Conservation (phyloP, 1,139 yeast genomes). For the Debaryomycetaceae sp. region DNA sequence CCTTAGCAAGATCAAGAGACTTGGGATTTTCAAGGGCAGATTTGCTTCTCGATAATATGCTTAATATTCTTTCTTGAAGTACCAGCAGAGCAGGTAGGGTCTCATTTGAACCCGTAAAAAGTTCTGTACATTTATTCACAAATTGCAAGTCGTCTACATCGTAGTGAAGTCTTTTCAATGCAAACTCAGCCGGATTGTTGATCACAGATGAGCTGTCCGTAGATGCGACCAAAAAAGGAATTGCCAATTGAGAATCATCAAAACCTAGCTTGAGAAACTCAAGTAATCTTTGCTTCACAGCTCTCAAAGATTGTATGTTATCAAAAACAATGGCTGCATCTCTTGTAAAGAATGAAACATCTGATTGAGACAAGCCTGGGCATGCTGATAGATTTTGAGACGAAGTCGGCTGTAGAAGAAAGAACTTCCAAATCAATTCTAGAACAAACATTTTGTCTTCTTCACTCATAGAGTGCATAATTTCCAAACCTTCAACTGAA, state of each 20-base stretch:
- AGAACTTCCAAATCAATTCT: conserved; percentile 50
- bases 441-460: conserved; percentile 43
- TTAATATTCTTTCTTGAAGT: conserved; percentile 59
- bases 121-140: conserved; percentile 38
- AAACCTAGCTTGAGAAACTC: conserved; percentile 41
- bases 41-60: conserved; percentile 50
- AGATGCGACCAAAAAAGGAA: conserved; percentile 61
- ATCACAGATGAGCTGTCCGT: conserved; percentile 56
- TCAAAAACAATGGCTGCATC: conserved; percentile 64
- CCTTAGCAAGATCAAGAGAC: conserved; percentile 44
- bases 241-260: conserved; percentile 25
- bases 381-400: conserved; percentile 26
- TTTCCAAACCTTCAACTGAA: conserved; percentile 33
- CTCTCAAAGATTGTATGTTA: conserved; percentile 42
- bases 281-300: conserved; percentile 39
- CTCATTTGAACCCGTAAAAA: conserved; percentile 47
- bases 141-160: conserved; percentile 50
- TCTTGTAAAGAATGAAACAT: conserved; percentile 58
- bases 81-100: conserved; percentile 51
- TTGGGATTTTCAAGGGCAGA: conserved; percentile 39
- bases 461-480: conserved; percentile 23
- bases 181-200: conserved; percentile 48
- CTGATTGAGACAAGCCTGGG: conserved; percentile 62
- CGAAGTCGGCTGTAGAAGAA: conserved; percentile 50
- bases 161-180: conserved; percentile 48